Conservation (phyloP, 305 asterid genomes). For the Rubia tinctorum region DNA sequence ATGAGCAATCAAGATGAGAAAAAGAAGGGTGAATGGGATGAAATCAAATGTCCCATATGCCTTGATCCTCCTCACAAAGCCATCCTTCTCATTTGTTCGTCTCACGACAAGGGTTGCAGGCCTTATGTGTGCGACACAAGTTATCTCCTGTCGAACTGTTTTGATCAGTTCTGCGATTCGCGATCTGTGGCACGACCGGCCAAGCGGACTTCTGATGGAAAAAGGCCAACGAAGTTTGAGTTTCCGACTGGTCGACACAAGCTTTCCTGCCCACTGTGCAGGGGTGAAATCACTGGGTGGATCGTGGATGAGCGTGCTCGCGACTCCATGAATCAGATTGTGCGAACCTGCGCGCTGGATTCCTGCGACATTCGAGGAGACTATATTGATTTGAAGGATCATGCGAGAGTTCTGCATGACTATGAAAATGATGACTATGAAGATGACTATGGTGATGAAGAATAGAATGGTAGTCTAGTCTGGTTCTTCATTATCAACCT, state of each 20-base stretch:
- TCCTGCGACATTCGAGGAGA: background rate
- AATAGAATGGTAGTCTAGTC: too few relatives aligned
- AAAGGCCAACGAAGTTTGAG: background rate
- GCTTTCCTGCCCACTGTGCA: background rate
- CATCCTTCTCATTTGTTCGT: background rate
- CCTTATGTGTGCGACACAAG: background rate
- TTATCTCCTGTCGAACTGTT: background rate
- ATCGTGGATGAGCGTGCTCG: background rate
- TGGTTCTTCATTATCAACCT: too few relatives aligned
- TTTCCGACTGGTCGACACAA: background rate
- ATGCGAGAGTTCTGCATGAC: background rate
- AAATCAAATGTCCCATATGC: background rate
- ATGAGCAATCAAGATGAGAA: too few relatives aligned
- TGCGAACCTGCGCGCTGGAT: background rate
- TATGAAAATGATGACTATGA: too few relatives aligned
- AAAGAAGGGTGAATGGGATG: too few relatives aligned
- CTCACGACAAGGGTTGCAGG: background rate
- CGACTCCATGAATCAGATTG: background rate
- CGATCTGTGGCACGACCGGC: background rate
- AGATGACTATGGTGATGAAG: too few relatives aligned
- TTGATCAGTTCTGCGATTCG: background rate
- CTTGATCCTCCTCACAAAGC: background rate
- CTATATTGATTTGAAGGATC: background rate
- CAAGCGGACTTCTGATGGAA: background rate
- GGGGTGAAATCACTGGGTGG: background rate